Evolutionary conservation across 148 eudicot genomes (phyloP).

Genomic region (Diospyros kaki): DNA sequence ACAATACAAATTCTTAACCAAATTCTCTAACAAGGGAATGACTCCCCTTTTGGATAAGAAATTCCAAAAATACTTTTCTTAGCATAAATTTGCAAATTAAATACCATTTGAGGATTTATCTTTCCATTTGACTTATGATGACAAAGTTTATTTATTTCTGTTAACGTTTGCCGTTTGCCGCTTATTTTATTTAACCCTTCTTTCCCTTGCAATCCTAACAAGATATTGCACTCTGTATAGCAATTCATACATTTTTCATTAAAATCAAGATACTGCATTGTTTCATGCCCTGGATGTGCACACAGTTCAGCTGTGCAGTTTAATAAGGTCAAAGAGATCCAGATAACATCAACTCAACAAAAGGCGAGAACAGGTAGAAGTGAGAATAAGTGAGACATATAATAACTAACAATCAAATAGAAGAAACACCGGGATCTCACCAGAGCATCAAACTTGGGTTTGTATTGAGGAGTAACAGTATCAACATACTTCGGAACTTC

Average conservation of each 20-base stretch:
- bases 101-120: background rate
- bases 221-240: too few relatives aligned
- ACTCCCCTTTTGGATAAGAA: background rate
- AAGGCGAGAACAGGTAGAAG: background rate
- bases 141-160: background rate
- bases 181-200: too few relatives aligned
- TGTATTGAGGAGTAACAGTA: conserved; percentile 85
- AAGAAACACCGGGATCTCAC: conserved; percentile 33
- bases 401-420: background rate
- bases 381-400: background rate
- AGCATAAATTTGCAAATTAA: background rate
- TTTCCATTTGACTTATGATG: background rate
- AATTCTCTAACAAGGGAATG: too few relatives aligned
- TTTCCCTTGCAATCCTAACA: too few relatives aligned
- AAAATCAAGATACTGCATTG: background rate
- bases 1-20: too few relatives aligned
- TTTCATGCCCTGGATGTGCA: too few relatives aligned
- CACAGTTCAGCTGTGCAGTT: background rate
- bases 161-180: too few relatives aligned
- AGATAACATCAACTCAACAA: background rate
- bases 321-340: background rate
- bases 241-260: too few relatives aligned
- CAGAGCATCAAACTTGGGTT: conserved; percentile 85
- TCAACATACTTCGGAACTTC: conserved; percentile 90
- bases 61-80: background rate